Percentiles rank a stretch among this genome's conserved stretches.
Conservation (phyloP, 2,329 filamentous ascomycete species). For the Alternaria alternata region DNA sequence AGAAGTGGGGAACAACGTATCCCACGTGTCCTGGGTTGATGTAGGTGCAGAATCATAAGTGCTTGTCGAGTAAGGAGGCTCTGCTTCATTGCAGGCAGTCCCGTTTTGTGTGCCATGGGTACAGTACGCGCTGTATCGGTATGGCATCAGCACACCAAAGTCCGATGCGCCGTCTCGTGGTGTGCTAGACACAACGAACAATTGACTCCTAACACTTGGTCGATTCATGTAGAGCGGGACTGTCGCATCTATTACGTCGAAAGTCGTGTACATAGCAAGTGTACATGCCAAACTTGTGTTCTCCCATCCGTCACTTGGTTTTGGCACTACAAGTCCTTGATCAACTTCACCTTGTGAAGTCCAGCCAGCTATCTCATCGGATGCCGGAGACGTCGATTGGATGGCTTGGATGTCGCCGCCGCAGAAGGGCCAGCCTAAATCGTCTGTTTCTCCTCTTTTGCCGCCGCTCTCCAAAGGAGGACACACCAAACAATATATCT, state of each 20-base stretch:
- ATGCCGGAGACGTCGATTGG: not conserved
- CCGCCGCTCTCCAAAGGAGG: not conserved
- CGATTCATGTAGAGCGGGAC: not conserved
- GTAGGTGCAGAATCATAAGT: not conserved
- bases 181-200: not conserved
- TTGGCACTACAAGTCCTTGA: not conserved
- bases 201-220: not conserved
- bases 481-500: not conserved
- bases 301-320: not conserved
- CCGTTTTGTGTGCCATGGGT: not conserved
- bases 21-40: not conserved
- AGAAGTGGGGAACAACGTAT: not conserved
- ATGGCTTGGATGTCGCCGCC: not conserved
- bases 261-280: not conserved
- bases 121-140: not conserved
- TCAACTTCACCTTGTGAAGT: not conserved
- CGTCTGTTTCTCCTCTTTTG: not conserved
- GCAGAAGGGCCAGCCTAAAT: not conserved
- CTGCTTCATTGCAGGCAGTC: not conserved
- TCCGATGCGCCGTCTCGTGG: not conserved
- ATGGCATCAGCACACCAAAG: not conserved
- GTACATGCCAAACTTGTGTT: conserved; percentile 2
- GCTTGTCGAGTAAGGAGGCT: not conserved
- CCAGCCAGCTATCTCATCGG: not conserved
- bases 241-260: not conserved